phyloP scores from a whole-genome alignment of 2,329 filamentous ascomycete genomes.

The Fusarium floridanum region DNA sequence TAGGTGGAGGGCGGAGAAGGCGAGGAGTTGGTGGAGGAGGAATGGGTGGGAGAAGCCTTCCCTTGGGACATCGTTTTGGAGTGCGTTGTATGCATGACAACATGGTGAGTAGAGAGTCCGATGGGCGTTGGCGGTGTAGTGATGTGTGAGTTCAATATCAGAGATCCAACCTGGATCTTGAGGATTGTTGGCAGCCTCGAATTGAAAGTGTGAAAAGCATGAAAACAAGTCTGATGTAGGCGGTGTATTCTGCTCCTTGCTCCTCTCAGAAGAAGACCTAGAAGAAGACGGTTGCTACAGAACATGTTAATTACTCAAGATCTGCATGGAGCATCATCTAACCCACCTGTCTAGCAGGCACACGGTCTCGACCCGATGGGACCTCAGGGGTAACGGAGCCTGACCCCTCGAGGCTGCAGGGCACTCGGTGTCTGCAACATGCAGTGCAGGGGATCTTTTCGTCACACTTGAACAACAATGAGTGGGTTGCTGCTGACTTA shows the following conservation, averaged over 20 bases:
- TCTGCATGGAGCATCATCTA: neutral
- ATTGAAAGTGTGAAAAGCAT: constrained; percentile 20
- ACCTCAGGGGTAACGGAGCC: neutral
- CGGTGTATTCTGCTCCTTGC: neutral
- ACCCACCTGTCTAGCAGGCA: neutral
- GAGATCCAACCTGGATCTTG: constrained; percentile 2
- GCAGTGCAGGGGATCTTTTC: constrained; percentile 23
- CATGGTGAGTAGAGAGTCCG: constrained; percentile 14
- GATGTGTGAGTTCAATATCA: constrained; percentile 21
- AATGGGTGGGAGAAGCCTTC: constrained; percentile 10
- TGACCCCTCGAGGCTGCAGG: constrained; percentile 16
- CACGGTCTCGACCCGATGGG: neutral
- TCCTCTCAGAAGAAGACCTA: neutral
- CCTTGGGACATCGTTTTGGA: constrained; percentile 17
- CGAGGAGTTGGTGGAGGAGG: constrained; percentile 24
- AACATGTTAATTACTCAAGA: neutral
- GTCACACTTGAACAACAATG: constrained; percentile 18
- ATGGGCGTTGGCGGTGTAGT: constrained; percentile 27
- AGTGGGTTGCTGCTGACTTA: neutral
- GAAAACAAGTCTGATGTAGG: neutral
- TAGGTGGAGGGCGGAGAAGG: constrained; percentile 25
- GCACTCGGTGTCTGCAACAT: constrained; percentile 16
- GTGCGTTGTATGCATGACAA: neutral
- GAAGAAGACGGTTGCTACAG: constrained; percentile 1
- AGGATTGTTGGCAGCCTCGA: neutral